Percentiles rank a stretch among this genome's conserved stretches.
Conservation (phyloP, 208 protist genomes). For the Phytomonas sp. region DNA sequence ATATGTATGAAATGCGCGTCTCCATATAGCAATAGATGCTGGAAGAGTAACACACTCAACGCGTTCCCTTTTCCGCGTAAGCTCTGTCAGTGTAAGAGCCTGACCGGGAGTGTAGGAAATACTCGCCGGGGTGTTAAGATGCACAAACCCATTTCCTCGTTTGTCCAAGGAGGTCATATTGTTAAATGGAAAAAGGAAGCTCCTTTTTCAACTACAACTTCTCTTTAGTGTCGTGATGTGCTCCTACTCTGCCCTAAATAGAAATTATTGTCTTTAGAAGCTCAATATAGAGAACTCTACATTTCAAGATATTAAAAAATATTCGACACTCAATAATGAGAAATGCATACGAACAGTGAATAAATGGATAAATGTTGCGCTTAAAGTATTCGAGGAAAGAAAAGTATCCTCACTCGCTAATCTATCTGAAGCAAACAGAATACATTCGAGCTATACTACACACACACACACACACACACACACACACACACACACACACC, state of each 20-base stretch:
- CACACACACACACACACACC: no score
- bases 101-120: slow-evolving; percentile 68
- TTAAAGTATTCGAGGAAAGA: background rate
- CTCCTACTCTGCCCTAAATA: background rate
- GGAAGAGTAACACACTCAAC: slow-evolving; percentile 71
- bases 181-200: background rate
- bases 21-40: slow-evolving; percentile 36
- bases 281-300: background rate
- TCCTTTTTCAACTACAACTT: background rate
- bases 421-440: background rate
- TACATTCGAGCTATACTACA: background rate
- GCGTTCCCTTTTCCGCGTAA: slow-evolving; percentile 34
- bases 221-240: background rate
- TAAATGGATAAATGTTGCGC: background rate
- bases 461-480: no score
- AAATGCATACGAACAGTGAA: slow-evolving; percentile 1
- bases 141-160: slow-evolving; percentile 75
- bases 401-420: background rate
- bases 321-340: slow-evolving; percentile 6
- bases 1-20: slow-evolving; percentile 37
- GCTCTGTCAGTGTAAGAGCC: slow-evolving; percentile 47
- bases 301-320: background rate
- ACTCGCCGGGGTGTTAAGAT: slow-evolving; percentile 75
- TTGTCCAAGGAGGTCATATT: slow-evolving; percentile 11
- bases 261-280: background rate